Evolutionary conservation across 495 filamentous ascomycete genomes (phyloP), one percentile per base, ranked within the genome.

Genomic region (Neurospora terricola): DNA sequence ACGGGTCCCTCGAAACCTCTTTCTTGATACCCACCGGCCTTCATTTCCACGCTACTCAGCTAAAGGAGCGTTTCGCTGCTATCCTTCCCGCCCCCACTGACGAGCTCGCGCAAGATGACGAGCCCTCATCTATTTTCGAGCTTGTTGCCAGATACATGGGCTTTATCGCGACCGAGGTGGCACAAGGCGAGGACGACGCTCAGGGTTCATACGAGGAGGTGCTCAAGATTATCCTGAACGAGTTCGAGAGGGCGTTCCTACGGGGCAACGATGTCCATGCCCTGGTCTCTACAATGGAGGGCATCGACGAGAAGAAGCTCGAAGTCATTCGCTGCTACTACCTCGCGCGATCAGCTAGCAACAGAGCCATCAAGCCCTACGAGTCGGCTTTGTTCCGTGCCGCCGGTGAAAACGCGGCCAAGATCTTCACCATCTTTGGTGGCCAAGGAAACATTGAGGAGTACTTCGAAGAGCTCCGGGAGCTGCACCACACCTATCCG

Each of bases 391-490:
- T 99, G 34, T 89, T 98, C 79, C 90, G 96, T 23, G 94, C 94
- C 27, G 94, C 93, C 5, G 90, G 88, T 4, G 94, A 98, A 59
- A 88, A 87, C 45, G 86, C 87, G 40, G 95, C 93, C 8, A 89
- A 85, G 72, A 86, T 98, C 54, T 98, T 97, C 84, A 93, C 90
- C 69, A 92, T 99, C 72, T 98, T 98, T 75, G 96, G 96, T 66
- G 96, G 96, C n/a, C 96, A 99, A 80, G 96, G 96, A 71, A 99
- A 98, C 81, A 98, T 98, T 73, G 94, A 98, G 81, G 96, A 98
- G 81, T 99, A 98, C 83, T 99, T 98, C 79, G 94, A 98, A 72
- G 96, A 99, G 83, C 88, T 99, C 48, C 90, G 95, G 43, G 91
- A 95, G 81, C 86, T 98, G 39, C 96, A 94, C 84, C 88, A 86